Evolutionary conservation across 169 alveolate genomes (phyloP).

Genomic region (Hepatocystis sp.): DNA sequence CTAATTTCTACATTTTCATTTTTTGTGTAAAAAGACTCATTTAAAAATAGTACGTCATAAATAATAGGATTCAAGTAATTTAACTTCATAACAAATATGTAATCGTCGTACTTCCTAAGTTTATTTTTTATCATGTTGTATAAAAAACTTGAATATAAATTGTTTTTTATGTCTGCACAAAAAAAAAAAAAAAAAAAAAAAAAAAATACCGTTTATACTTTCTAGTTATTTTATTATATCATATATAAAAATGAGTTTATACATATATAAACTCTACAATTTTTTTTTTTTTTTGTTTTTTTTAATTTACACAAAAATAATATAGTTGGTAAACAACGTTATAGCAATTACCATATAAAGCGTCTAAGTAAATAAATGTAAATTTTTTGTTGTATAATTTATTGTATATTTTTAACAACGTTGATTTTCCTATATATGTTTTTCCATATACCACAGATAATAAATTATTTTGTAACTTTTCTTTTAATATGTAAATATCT

Average conservation of each 20-base stretch:
- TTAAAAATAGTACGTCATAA: constrained; percentile 22
- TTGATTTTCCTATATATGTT: constrained; percentile 42
- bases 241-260: too few species aligned
- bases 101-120: constrained; percentile 18
- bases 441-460: constrained; percentile 32
- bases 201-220: too few species aligned
- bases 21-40: constrained; percentile 14
- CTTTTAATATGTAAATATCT: constrained; percentile 45
- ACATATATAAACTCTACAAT: too few species aligned
- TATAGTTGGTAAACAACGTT: neutral
- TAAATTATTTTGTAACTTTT: constrained; percentile 37
- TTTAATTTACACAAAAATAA: neutral
- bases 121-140: constrained; percentile 41
- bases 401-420: constrained; percentile 50
- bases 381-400: constrained; percentile 20
- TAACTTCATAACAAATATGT: constrained; percentile 54
- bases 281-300: too few species aligned
- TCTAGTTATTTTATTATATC: too few species aligned
- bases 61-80: constrained; percentile 32
- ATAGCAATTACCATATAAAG: constrained; percentile 46
- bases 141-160: constrained; percentile 33
- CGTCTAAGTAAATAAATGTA: constrained; percentile 46
- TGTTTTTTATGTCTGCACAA: constrained; percentile 31
- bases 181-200: too few species aligned
- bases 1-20: neutral